Evolutionary conservation across 225 moss, liverwort and hornwort species (phyloP).

Genomic region (Sphagnum tenellum): DNA sequence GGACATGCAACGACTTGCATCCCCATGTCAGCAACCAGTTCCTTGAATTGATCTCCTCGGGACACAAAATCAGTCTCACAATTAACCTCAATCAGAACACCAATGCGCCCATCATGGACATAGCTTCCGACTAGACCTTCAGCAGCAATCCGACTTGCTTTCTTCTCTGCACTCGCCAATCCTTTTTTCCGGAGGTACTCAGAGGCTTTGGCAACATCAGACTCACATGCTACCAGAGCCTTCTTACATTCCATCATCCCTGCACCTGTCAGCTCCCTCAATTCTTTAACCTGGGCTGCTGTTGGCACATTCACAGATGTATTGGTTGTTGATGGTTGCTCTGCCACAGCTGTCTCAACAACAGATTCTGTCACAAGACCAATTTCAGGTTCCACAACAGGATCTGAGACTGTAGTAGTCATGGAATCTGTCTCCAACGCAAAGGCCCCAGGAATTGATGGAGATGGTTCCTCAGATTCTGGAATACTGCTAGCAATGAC

Average conservation of each 20-base stretch:
- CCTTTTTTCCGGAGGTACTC: constrained; percentile 85
- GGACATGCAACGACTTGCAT: constrained; percentile 63
- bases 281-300: constrained; percentile 62
- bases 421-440: neutral
- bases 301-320: constrained; percentile 19
- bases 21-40: constrained; percentile 75
- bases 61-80: constrained; percentile 94
- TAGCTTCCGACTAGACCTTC: constrained; percentile 94
- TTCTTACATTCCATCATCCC: constrained; percentile 99
- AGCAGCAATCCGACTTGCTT: constrained; percentile 72
- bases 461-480: constrained; percentile 1
- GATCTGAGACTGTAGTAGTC: neutral
- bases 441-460: neutral
- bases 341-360: constrained; percentile 1
- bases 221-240: constrained; percentile 50
- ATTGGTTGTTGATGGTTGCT: constrained; percentile 3
- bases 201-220: constrained; percentile 66
- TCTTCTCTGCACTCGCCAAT: constrained; percentile 85
- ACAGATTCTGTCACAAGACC: constrained; percentile 1
- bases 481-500: neutral
- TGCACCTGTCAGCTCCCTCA: constrained; percentile 80
- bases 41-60: constrained; percentile 65
- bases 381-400: neutral
- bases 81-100: constrained; percentile 83
- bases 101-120: constrained; percentile 78